Base-by-base conservation (phyloP, 768 basidiomycete species). In the Agaricus bisporus region DNA sequence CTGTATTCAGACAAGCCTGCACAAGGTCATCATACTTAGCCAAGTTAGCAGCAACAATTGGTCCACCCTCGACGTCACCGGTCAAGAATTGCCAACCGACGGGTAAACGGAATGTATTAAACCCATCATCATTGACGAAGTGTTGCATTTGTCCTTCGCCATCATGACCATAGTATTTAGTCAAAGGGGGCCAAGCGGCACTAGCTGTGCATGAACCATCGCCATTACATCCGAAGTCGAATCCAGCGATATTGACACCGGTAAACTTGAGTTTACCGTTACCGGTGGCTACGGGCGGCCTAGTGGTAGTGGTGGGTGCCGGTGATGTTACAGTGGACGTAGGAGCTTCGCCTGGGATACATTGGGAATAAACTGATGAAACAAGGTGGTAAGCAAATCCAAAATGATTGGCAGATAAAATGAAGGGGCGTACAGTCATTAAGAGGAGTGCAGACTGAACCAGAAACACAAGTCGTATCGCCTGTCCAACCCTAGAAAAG, bases 71-170 rank as follows among this genome's bases (percentile, higher is more conserved):
- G 18, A 70, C 63, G 55, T 68, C 59, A 57, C 70, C 65, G 0
- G 70, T 71, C 41, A 80, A 67, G 62, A 69, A 80, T 59, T 83
- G 83, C 81, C 83, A 84, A 22, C 74, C 77, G 5, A 80, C 76
- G 1, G 83, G 81, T 17, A 83, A 72, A 49, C 83, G 80, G 72
- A 83, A 81, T 6, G 72, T 67, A 51, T 80, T 80, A 69, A 75
- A 80, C 3, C 73, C 74, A 54, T 83, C 79, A 56, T 80, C 66
- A 0, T 72, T 62, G 47, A 76, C 73, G 56, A 85, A 85, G 61
- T 85, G 83, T 41, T 70, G 60, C 79, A 85, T 84, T 61, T 85
- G 83, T n/a, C 79, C 76, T 4, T 61, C 66, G 41, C 76, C 78
- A 49, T 79, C 75, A 26, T 61, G 53, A 26, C 77, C 74, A 37